Conservation (phyloP, 495 filamentous ascomycete genomes). For the Rhypophila decipiens region DNA sequence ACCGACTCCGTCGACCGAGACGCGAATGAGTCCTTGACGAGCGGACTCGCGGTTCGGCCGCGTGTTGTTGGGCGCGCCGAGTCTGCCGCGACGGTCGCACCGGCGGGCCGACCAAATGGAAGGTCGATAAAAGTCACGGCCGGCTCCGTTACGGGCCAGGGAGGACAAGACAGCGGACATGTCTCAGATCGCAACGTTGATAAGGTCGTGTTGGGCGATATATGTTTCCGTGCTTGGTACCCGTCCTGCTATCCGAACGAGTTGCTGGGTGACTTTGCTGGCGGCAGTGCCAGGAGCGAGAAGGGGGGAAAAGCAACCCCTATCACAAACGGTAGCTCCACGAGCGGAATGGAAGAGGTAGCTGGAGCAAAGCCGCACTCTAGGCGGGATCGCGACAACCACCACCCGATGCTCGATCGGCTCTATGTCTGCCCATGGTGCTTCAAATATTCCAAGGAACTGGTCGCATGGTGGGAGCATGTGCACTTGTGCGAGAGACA, state of each 20-base stretch:
- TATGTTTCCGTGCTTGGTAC: constrained; percentile 73
- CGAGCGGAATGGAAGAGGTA: constrained; percentile 15
- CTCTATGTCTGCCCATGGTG: constrained; percentile 89
- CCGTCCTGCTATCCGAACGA: constrained; percentile 73
- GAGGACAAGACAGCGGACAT: constrained; percentile 9
- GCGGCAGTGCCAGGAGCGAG: constrained; percentile 15
- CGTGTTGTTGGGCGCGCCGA: constrained; percentile 22
- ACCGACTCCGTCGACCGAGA: not conserved
- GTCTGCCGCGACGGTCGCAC: constrained; percentile 17
- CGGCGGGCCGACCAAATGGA: constrained; percentile 10
- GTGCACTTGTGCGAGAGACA: constrained; percentile 35
- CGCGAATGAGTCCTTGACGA: not conserved
- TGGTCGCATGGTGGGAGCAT: constrained; percentile 48
- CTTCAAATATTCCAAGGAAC: constrained; percentile 82
- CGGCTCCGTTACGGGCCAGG: constrained; percentile 12
- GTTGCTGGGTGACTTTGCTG: constrained; percentile 43
- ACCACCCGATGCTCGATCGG: constrained; percentile 42
- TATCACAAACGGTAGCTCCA: constrained; percentile 5
- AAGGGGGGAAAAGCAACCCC: constrained; percentile 6
- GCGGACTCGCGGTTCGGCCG: not conserved
- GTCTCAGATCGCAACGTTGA: constrained; percentile 58
- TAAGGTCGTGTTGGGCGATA: constrained; percentile 66
- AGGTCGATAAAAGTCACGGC: constrained; percentile 5
- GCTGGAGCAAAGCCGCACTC: constrained; percentile 30
- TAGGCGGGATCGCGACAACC: constrained; percentile 24